Conservation (phyloP, 2,329 filamentous ascomycete species). For the Aspergillus versicolor region DNA sequence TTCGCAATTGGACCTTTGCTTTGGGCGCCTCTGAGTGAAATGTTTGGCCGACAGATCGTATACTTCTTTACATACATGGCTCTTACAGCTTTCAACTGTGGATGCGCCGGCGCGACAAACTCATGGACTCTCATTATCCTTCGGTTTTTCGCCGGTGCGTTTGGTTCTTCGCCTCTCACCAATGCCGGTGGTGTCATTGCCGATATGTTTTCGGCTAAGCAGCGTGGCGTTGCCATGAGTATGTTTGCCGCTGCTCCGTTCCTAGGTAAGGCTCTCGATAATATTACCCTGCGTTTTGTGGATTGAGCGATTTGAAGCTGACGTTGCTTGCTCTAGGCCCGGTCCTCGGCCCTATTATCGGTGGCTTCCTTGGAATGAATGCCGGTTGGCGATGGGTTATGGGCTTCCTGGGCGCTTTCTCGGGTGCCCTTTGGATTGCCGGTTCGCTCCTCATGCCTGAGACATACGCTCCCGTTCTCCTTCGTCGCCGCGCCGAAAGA, state of each 20-base stretch:
- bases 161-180: conserved; percentile 62
- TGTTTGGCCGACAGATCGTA: conserved; percentile 38
- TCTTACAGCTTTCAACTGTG: conserved; percentile 63
- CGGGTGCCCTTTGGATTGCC: conserved; percentile 55
- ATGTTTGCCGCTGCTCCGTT: conserved; percentile 68
- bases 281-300: not conserved
- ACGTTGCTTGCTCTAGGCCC: conserved; percentile 43
- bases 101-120: conserved; percentile 56
- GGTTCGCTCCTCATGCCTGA: conserved; percentile 33
- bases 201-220: conserved; percentile 57
- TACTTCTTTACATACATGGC: conserved; percentile 35
- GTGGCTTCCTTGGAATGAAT: conserved; percentile 64
- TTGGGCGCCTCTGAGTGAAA: conserved; percentile 43
- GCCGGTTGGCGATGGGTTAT: conserved; percentile 70
- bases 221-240: conserved; percentile 59
- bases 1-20: conserved; percentile 49
- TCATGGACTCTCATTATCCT: conserved; percentile 63
- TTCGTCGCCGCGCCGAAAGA: conserved; percentile 50
- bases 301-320: not conserved
- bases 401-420: conserved; percentile 63
- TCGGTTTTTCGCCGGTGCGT: conserved; percentile 65
- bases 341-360: conserved; percentile 63
- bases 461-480: conserved; percentile 51
- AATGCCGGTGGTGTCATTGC: conserved; percentile 64
- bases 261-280: conserved; percentile 42